Evolutionary conservation across 2,329 filamentous ascomycete genomes (phyloP), one percentile per base, ranked within the genome.

Genomic region (Coniochaeta pulveracea): DNA sequence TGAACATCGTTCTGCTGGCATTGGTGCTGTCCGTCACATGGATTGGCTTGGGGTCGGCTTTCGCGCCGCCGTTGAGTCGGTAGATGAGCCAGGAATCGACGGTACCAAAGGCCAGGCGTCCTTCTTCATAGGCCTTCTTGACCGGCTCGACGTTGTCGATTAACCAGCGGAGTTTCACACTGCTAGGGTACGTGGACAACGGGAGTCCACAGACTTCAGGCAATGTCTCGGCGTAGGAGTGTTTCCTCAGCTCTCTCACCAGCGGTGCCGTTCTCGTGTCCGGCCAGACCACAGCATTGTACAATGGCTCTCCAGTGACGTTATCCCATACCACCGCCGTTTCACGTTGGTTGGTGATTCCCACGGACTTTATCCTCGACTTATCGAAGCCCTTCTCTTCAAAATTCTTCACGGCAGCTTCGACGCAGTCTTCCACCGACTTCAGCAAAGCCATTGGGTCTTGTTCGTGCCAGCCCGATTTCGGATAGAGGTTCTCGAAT

Each of bases 401-500:
- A 57, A 93, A 93, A 26, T 78, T 62, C 48, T 76, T 71, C 38
- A 80, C 72, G 0, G 84, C 83, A 41, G 75, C 72, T 44, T 85
- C 79, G 44, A 93, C 86, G 56, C 86, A 94, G 40, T 69, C 69
- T 48, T 85, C 72, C 19, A 89, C 84, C 1, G 84, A 81, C 34
- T 64, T 60, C 28, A 93, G 65, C 34, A 94, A 72, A 49, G 85
- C 83, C 33, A 73, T 60, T 4, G 86, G 84, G 47, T 93, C 80
- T 51, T 93, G 85, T 54, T 94, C 86, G 55, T 93, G 84, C 85
- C 84, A 93, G 82, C 88, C 88, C 43, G 86, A 80, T 40, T 86
- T 68, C 11, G 85, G 84, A 55, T 93, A 89, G 38, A 80, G 72
- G 52, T 93, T 88, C 43, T 76, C 74, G 50, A 93, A 88, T 54